These are phyloP conservation scores for Ampelomyces quisqualis DNA, from an alignment of 2,329 filamentous ascomycete species.

Conservation along the genomic window DNA sequence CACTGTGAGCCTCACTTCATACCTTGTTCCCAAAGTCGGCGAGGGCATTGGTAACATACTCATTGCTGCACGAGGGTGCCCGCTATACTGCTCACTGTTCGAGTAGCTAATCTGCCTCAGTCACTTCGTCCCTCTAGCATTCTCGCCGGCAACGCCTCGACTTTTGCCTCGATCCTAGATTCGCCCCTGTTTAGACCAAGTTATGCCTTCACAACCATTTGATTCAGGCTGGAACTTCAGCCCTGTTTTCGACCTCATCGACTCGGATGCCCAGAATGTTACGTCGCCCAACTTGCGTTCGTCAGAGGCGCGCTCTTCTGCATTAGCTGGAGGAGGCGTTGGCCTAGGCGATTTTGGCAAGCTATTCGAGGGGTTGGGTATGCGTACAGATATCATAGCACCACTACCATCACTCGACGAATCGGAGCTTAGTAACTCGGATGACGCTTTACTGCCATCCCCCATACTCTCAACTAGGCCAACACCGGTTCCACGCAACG, in stretches of 20 bases:
- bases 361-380: slow-evolving; percentile 49
- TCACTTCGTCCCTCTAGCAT: slow-evolving; percentile 18
- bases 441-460: slow-evolving; percentile 42
- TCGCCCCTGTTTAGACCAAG: not conserved
- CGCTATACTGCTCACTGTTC: slow-evolving; percentile 3
- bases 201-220: slow-evolving; percentile 39
- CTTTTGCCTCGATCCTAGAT: not conserved
- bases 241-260: slow-evolving; percentile 48
- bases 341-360: slow-evolving; percentile 50
- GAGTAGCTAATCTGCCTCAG: slow-evolving; percentile 17
- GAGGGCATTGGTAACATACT: not conserved
- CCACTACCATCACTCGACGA: slow-evolving; percentile 27
- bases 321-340: slow-evolving; percentile 15
- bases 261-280: slow-evolving; percentile 24
- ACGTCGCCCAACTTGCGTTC: slow-evolving; percentile 21
- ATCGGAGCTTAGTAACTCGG: slow-evolving; percentile 45
- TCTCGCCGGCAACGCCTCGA: slow-evolving; percentile 2
- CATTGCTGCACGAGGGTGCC: not conserved
- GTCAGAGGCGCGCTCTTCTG: slow-evolving; percentile 8
- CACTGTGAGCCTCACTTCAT: slow-evolving; percentile 24
- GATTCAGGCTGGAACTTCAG: slow-evolving; percentile 51
- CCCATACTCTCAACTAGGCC: slow-evolving; percentile 7
- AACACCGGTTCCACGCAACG: too few species aligned
- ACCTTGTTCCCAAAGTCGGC: not conserved
- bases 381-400: slow-evolving; percentile 23